Percentiles rank a stretch among this genome's conserved stretches.
These are phyloP conservation scores for Groenewaldozyma salmanticensis DNA, from an alignment of 805 yeast genomes.

Conservation along the genomic window DNA sequence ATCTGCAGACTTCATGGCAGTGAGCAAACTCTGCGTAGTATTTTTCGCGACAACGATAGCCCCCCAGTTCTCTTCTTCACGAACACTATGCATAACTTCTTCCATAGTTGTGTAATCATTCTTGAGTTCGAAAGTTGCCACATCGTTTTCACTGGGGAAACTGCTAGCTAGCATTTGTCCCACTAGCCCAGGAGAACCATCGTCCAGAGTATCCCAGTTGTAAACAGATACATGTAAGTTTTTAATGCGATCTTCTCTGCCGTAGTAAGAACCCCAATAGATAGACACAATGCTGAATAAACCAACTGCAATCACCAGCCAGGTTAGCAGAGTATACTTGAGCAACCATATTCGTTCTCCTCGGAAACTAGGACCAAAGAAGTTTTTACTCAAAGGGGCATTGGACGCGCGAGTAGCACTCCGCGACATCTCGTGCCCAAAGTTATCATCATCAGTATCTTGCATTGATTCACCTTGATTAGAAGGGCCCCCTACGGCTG, in stretches of 20 bases:
- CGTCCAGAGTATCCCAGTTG: slow-evolving; percentile 26
- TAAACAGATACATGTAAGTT: slow-evolving; percentile 34
- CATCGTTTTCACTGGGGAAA: slow-evolving; percentile 16
- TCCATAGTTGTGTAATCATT: slow-evolving; percentile 23
- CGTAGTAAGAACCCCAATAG: slow-evolving; percentile 41
- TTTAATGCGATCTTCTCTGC: slow-evolving; percentile 23
- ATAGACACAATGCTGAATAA: slow-evolving; percentile 32
- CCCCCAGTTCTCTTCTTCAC: slow-evolving; percentile 54
- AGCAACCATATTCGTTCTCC: neutral
- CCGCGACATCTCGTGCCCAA: no score
- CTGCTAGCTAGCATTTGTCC: slow-evolving; percentile 5
- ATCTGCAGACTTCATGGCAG: slow-evolving; percentile 30
- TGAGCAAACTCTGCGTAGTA: slow-evolving; percentile 33
- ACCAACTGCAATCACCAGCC: slow-evolving; percentile 6
- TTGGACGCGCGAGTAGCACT: neutral
- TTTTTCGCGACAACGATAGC: slow-evolving; percentile 44
- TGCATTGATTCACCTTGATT: no score
- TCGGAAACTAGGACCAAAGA: neutral
- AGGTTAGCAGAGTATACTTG: neutral
- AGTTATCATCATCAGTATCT: no score
- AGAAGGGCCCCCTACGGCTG: no score
- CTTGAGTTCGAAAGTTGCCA: slow-evolving; percentile 26
- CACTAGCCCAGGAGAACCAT: slow-evolving; percentile 3
- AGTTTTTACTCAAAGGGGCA: neutral
- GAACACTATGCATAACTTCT: slow-evolving; percentile 37